phyloP scores from a whole-genome alignment of 1,139 yeast genomes.

The Insectozyma bohioensis region DNA sequence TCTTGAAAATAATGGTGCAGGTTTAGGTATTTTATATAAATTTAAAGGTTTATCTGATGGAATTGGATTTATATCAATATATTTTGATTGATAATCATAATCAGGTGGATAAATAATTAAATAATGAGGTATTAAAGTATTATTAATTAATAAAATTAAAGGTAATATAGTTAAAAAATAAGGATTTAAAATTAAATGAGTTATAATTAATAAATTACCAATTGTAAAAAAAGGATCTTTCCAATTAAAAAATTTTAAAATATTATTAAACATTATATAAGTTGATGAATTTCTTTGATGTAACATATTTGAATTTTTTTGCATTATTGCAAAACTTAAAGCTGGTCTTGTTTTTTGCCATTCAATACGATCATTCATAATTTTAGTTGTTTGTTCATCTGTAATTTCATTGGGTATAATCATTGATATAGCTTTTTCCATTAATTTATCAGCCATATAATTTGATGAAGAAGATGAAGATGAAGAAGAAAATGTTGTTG shows the following conservation, averaged over 20 bases:
- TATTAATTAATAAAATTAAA: conserved; percentile 49
- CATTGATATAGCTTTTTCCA: conserved; percentile 68
- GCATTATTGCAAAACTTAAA: conserved; percentile 67
- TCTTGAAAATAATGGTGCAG: conserved; percentile 75
- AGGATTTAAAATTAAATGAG: conserved; percentile 67
- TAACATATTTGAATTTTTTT: conserved; percentile 65
- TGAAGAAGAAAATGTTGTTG: neutral
- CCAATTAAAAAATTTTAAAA: conserved; percentile 63
- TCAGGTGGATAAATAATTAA: conserved; percentile 44
- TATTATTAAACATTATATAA: conserved; percentile 58
- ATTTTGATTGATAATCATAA: conserved; percentile 15
- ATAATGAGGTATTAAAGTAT: conserved; percentile 71
- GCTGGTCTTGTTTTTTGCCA: conserved; percentile 67
- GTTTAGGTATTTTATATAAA: conserved; percentile 57
- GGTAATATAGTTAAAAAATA: conserved; percentile 55
- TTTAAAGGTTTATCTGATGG: conserved; percentile 57
- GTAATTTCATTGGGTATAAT: conserved; percentile 64
- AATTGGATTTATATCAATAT: conserved; percentile 44
- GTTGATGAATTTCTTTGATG: conserved; percentile 63
- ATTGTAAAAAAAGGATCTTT: conserved; percentile 60
- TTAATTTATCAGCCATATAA: conserved; percentile 59
- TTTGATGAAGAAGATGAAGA: conserved; percentile 8
- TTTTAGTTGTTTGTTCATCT: conserved; percentile 33
- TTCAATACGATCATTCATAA: conserved; percentile 49
- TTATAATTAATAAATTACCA: conserved; percentile 52